Percentiles rank a stretch among this genome's conserved stretches.
Evolutionary conservation across 768 basidiomycete genomes (phyloP).

Genomic region (Lentinula boryana): DNA sequence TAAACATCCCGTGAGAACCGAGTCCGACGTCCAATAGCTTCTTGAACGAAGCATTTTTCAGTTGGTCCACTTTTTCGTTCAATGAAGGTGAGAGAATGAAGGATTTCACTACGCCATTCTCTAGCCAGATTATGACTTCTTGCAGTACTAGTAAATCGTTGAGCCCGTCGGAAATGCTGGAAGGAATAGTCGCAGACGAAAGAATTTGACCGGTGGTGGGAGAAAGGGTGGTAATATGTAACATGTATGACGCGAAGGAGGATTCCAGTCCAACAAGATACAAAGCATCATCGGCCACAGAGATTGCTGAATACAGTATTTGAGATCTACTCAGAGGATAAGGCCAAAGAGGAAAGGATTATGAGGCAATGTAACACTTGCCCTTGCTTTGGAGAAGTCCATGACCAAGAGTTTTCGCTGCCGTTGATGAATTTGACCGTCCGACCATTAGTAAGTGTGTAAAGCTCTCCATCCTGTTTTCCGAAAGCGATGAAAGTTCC

Average conservation of each 20-base stretch:
- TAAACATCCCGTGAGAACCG: slow-evolving; percentile 45
- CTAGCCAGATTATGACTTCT: slow-evolving; percentile 42
- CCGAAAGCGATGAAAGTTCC: slow-evolving; percentile 46
- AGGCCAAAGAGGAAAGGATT: neutral
- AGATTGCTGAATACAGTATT: slow-evolving; percentile 57
- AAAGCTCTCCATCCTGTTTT: slow-evolving; percentile 21
- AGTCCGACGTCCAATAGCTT: slow-evolving; percentile 60
- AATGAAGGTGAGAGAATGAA: slow-evolving; percentile 47
- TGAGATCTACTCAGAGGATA: slow-evolving; percentile 40
- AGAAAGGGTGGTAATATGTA: slow-evolving; percentile 62
- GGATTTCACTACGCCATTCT: slow-evolving; percentile 45
- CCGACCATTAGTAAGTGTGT: slow-evolving; percentile 57
- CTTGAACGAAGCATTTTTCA: slow-evolving; percentile 41
- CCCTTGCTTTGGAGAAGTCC: slow-evolving; percentile 67
- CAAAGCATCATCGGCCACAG: slow-evolving; percentile 44
- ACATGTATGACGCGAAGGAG: slow-evolving; percentile 47
- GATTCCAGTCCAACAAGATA: slow-evolving; percentile 53
- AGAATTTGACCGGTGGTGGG: slow-evolving; percentile 47
- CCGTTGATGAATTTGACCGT: slow-evolving; percentile 45
- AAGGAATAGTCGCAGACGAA: slow-evolving; percentile 45
- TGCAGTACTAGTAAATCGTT: slow-evolving; percentile 24
- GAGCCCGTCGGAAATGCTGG: slow-evolving; percentile 31
- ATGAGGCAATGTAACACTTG: slow-evolving; percentile 26
- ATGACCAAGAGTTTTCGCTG: slow-evolving; percentile 62
- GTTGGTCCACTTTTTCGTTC: slow-evolving; percentile 34